Base-by-base conservation (phyloP, 441 rosid genomes). In the Pelargonium fulgidum region DNA sequence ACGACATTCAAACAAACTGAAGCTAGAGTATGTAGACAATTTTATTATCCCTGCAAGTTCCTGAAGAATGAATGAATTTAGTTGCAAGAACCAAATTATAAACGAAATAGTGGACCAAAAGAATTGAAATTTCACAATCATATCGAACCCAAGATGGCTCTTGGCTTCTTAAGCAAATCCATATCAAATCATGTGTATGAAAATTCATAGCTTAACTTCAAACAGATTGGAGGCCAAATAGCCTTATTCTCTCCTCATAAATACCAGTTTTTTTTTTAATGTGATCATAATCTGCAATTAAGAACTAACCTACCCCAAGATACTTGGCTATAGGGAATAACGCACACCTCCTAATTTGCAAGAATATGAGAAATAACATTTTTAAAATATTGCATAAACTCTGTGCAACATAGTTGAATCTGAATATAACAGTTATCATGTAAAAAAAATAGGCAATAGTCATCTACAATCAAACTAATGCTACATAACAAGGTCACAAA, bases 21-120 rank as follows among this genome's bases (percentile, higher is more conserved):
- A 94, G 83, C 96, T 94, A 73, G 96, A 89, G 83, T 82, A 87
- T 67, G 89, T 88, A 66, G 99, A 87, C 68, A 94, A 70, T 78
- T 92, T 94, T 67, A 92, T 94, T 80, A 90, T 83, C 83, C 94
- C 96, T 26, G 98, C 91, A 80, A 94, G 98, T 78, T 94, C 98
- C 98, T 94, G 89, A 80, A 67, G 79, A 22, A 73, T 29, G 16
- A 36, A 77, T 19, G 65, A 45, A 70, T 41, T 41, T 56, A 39
- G 64, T 65, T 45, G 59, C 41, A 36, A 6, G 41, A 4, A 36
- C 41, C 41, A 36, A 36, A 36, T 36, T 36, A 36, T 36, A 17
- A 45, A 36, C 48, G 62, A 70, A 45, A 33, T 69, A 61, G 14
- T n/a, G 33, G 3, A 59, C 11, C 48, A 50, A 45, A 66, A 13